phyloP scores from a whole-genome alignment of 2,329 filamentous ascomycete genomes.

The Microdochium bolleyi region DNA sequence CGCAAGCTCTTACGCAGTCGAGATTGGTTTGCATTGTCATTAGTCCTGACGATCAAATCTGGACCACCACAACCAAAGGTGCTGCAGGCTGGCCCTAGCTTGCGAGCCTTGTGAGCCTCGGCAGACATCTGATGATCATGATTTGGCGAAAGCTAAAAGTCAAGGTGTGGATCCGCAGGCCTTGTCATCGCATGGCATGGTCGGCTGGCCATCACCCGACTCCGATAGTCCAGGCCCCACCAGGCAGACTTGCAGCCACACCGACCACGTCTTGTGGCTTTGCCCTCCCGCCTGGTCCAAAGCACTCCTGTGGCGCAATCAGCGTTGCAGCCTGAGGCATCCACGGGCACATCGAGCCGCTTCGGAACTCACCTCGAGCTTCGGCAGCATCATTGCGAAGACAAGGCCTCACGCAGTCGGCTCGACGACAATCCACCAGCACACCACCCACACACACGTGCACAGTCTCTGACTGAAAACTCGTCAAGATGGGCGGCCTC shows the following conservation, averaged over 20 bases:
- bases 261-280: too few relatives aligned
- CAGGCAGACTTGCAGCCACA: too few relatives aligned
- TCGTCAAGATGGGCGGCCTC: slow-evolving; percentile 32
- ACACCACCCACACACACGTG: slow-evolving; percentile 1
- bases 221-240: too few relatives aligned
- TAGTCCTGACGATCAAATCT: too few relatives aligned
- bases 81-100: not conserved
- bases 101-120: not conserved
- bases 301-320: too few relatives aligned
- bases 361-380: not conserved
- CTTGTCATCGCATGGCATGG: too few relatives aligned
- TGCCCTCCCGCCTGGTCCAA: too few relatives aligned
- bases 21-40: too few relatives aligned
- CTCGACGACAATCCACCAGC: not conserved
- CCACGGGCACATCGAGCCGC: not conserved
- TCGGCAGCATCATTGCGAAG: not conserved
- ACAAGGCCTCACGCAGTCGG: not conserved
- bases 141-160: not conserved
- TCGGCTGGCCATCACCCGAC: too few relatives aligned
- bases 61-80: not conserved
- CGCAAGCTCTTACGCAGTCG: not conserved
- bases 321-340: not conserved
- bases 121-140: not conserved
- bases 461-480: slow-evolving; percentile 10
- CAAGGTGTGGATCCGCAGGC: not conserved